Evolutionary conservation across 2,329 filamentous ascomycete species (phyloP).

Genomic region (Bipolaris oryzae): DNA sequence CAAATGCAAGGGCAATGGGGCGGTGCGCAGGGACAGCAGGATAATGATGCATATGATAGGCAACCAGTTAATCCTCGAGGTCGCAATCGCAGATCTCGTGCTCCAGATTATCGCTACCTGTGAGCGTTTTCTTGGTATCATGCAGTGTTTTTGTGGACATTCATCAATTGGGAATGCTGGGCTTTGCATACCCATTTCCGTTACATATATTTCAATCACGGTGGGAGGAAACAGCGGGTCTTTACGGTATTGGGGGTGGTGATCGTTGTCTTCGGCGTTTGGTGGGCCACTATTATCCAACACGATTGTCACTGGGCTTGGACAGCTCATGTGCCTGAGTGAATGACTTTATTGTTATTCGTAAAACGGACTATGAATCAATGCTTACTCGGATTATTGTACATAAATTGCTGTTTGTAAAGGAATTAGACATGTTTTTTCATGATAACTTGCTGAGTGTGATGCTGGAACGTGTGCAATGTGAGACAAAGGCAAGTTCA

Average conservation of each 20-base stretch:
- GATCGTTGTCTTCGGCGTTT: not conserved
- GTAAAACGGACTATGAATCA: not conserved
- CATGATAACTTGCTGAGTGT: not conserved
- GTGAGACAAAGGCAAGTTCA: not conserved
- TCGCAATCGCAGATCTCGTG: conserved; percentile 76
- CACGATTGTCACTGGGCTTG: not conserved
- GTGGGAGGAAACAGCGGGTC: not conserved
- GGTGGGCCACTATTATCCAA: not conserved
- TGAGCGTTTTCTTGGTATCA: conserved; percentile 2
- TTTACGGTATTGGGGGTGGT: not conserved
- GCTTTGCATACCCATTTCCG: not conserved
- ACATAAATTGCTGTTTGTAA: not conserved
- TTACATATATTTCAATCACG: not conserved
- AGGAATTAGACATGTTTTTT: not conserved
- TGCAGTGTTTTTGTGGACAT: not conserved
- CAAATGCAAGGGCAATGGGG: conserved; percentile 12
- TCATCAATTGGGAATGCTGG: not conserved
- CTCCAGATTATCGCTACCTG: conserved; percentile 70
- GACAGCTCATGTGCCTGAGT: not conserved
- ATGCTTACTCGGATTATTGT: not conserved
- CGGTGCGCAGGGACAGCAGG: conserved; percentile 9
- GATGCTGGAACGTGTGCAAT: not conserved
- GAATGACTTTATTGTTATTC: not conserved
- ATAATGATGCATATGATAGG: conserved; percentile 79
- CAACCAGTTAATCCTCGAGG: conserved; percentile 95